Percentiles rank a stretch among this genome's conserved stretches.
Conservation (phyloP, 2,329 filamentous ascomycete species). For the Chrysoporthe puriensis region DNA sequence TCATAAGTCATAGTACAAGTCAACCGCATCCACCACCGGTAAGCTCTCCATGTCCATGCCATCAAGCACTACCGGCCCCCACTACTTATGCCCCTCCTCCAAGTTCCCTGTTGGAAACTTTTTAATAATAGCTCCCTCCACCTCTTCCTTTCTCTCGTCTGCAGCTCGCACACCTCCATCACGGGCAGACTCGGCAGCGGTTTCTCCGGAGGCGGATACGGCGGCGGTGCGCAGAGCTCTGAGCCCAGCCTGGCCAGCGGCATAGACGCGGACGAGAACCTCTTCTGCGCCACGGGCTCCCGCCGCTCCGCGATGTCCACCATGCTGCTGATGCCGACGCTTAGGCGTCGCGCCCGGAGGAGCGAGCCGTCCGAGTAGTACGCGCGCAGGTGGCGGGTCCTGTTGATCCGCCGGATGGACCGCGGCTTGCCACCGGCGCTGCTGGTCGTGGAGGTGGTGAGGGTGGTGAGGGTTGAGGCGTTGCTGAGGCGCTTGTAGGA, state of each 20-base stretch:
- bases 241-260: slow-evolving; percentile 1
- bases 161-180: slow-evolving; percentile 15
- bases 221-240: slow-evolving; percentile 13
- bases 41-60: not conserved
- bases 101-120: slow-evolving; percentile 2
- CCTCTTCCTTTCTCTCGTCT: slow-evolving; percentile 14
- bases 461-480: slow-evolving; percentile 20
- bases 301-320: slow-evolving; percentile 16
- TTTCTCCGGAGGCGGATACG: slow-evolving; percentile 18
- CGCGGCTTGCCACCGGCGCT: slow-evolving; percentile 20
- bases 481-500: slow-evolving; percentile 18
- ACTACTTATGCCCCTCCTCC: slow-evolving; percentile 9
- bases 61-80: not conserved
- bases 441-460: slow-evolving; percentile 20
- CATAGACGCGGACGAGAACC: slow-evolving; percentile 19
- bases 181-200: slow-evolving; percentile 12
- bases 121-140: slow-evolving; percentile 17
- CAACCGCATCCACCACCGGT: not conserved
- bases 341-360: slow-evolving; percentile 10
- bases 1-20: not conserved
- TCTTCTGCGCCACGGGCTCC: slow-evolving; percentile 21
- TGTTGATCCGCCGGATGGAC: slow-evolving; percentile 23
- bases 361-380: slow-evolving; percentile 27
- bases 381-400: slow-evolving; percentile 26
- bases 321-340: slow-evolving; percentile 18